phyloP scores from a whole-genome alignment of 163 green algal species.

The Volvox carteri region DNA sequence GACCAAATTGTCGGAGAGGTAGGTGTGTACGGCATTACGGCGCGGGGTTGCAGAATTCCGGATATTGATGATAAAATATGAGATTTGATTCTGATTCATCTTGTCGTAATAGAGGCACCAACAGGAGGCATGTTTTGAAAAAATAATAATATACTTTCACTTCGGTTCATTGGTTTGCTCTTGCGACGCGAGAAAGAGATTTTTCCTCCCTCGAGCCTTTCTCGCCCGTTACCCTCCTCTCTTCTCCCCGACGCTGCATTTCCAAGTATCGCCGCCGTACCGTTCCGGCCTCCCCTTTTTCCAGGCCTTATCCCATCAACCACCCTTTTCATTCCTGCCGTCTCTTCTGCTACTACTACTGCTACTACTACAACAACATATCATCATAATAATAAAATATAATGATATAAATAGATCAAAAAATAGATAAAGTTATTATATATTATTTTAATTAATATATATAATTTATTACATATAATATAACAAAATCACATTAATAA shows the following conservation, averaged over 20 bases:
- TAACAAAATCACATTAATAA: not conserved
- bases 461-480: not conserved
- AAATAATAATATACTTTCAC: not conserved
- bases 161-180: too few relatives aligned
- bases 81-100: too few relatives aligned
- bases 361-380: not conserved
- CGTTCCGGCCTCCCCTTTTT: not conserved
- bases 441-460: not conserved
- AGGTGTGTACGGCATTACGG: not conserved
- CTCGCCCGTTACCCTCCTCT: not conserved
- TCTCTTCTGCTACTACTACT: not conserved
- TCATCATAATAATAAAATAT: not conserved
- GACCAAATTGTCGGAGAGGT: constrained; percentile 44
- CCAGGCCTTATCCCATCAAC: not conserved
- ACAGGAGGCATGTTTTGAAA: not conserved
- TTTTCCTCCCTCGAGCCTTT: too few relatives aligned
- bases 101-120: too few relatives aligned
- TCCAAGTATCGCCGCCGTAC: too few relatives aligned
- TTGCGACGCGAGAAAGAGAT: not conserved
- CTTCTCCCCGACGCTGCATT: too few relatives aligned
- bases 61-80: not conserved
- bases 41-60: not conserved
- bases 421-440: not conserved
- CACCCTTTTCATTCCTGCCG: not conserved
- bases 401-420: not conserved